Evolutionary conservation across 345 rosid genomes (phyloP).

Genomic region (Laguncularia racemosa): DNA sequence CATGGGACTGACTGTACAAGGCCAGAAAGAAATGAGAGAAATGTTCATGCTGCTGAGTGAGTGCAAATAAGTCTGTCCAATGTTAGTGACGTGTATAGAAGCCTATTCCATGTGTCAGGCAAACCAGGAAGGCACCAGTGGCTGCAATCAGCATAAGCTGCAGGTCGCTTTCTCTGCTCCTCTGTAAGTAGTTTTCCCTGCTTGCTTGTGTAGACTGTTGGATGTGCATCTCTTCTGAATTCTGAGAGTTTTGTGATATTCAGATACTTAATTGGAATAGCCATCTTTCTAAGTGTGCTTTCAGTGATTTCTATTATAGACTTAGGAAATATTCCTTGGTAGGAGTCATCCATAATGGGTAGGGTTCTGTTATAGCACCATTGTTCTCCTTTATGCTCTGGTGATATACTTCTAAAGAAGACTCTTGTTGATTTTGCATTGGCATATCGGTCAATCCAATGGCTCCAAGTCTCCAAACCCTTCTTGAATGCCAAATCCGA

Average conservation of each 20-base stretch:
- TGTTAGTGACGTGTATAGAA: conserved; percentile 31
- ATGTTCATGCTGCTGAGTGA: not conserved
- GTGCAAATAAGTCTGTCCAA: conserved; percentile 7
- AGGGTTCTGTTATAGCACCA: conserved; percentile 27
- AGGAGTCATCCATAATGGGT: conserved; percentile 23
- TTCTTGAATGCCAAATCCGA: conserved; percentile 22
- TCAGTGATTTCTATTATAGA: conserved; percentile 17
- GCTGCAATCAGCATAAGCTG: conserved; percentile 36
- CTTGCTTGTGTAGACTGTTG: conserved; percentile 31
- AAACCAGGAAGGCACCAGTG: conserved; percentile 65
- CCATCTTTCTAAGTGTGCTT: conserved; percentile 22
- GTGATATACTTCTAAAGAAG: conserved; percentile 39
- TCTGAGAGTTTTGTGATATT: conserved; percentile 34
- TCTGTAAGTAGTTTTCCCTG: conserved; percentile 7
- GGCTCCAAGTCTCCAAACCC: conserved; percentile 40
- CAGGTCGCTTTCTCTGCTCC: conserved; percentile 10
- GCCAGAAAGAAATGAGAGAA: not conserved
- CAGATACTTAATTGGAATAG: conserved; percentile 22
- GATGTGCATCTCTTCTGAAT: conserved; percentile 39
- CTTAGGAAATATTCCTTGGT: conserved; percentile 10
- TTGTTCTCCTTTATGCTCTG: conserved; percentile 26
- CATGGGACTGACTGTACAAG: not conserved
- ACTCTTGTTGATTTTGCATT: conserved; percentile 24
- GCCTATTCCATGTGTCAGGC: conserved; percentile 53
- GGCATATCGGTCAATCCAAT: conserved; percentile 30